Evolutionary conservation across 345 rosid species (phyloP), one percentile per base, ranked within the genome.

Genomic region (Trapa incisa): DNA sequence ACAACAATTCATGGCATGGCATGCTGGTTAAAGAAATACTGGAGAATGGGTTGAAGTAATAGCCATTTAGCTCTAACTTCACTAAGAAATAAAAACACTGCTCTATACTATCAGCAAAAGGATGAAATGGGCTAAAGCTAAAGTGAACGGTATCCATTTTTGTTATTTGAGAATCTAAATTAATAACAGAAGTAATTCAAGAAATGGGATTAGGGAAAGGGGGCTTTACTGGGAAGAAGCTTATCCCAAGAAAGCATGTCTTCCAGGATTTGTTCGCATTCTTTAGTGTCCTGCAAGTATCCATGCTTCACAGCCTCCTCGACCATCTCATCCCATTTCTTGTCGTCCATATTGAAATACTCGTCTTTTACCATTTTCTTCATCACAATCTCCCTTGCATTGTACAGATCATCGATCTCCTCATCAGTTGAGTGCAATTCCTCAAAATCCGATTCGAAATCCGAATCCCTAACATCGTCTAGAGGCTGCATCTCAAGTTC

Each of bases 171-270:
- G 36, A 13, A 2, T 17, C 16, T 37, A 57, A 22, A 68, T 7
- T 12, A 62, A 58, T 33, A 22, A 32, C 29, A 32, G 68, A 56
- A 39, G 38, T 16, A 38, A 66, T 32, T 57, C 36, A 11, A 16
- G 2, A 9, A 58, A 58, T 58, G 38, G 37, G 35, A 58, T 29
- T 5, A 11, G 37, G 4, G 37, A 9, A 11, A 58, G 32, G 10
- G 38, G 38, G 63, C 35, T 8, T 32, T 80, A 90, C 96, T 91
- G 58, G 97, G 95, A 75, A 91, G 97, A 41, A 94, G 96, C 66
- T 86, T 87, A 70, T 87, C 92, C 99, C 97, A 91, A 65, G 80
- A 74, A 70, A 88, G 91, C 92, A 87, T 91, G 79, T 86, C 97
- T 79, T 94, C 95, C 32, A 91, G 80, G 80, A 87, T 80, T 61